These are phyloP conservation scores for Metschnikowia gruessii DNA, from an alignment of 805 yeast species.

Conservation along the genomic window DNA sequence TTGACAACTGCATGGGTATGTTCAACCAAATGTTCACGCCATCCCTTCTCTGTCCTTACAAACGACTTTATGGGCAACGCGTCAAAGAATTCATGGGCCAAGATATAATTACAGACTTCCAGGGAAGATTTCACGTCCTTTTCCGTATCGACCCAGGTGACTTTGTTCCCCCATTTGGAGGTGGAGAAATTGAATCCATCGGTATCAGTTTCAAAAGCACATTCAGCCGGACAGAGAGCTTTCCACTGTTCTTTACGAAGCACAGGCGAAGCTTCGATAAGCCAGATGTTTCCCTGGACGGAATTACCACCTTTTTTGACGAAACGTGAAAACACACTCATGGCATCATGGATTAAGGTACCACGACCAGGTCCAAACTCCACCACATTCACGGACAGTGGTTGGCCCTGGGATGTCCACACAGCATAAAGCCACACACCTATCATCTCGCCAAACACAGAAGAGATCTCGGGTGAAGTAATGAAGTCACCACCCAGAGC, in stretches of 20 bases:
- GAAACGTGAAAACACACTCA: constrained; percentile 47
- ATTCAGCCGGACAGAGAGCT: constrained; percentile 41
- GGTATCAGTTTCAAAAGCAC: constrained; percentile 15
- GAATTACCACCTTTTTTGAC: constrained; percentile 21
- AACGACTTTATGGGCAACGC: constrained; percentile 79
- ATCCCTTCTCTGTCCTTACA: constrained; percentile 58
- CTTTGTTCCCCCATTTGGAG: constrained; percentile 50
- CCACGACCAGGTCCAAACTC: constrained; percentile 90
- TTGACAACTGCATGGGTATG: constrained; percentile 38
- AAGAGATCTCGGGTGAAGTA: constrained; percentile 85
- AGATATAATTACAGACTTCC: constrained; percentile 51
- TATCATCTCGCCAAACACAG: constrained; percentile 81
- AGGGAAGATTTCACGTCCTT: constrained; percentile 36
- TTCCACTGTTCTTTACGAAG: constrained; percentile 56
- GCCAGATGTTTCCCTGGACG: constrained; percentile 41
- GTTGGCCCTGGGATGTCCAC: constrained; percentile 58
- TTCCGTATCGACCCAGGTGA: constrained; percentile 63
- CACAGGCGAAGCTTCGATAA: constrained; percentile 72
- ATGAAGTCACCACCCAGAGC: constrained; percentile 64
- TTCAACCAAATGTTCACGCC: constrained; percentile 79
- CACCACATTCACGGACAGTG: constrained; percentile 50
- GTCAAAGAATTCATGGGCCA: constrained; percentile 87
- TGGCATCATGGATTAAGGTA: constrained; percentile 65
- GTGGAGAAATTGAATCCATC: constrained; percentile 33
- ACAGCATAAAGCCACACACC: constrained; percentile 66